A percentile compares a stretch with the other conserved stretches of the same genome.
These are phyloP conservation scores for Colletotrichum magnum DNA, from an alignment of 2,329 filamentous ascomycete species.

Conservation along the genomic window DNA sequence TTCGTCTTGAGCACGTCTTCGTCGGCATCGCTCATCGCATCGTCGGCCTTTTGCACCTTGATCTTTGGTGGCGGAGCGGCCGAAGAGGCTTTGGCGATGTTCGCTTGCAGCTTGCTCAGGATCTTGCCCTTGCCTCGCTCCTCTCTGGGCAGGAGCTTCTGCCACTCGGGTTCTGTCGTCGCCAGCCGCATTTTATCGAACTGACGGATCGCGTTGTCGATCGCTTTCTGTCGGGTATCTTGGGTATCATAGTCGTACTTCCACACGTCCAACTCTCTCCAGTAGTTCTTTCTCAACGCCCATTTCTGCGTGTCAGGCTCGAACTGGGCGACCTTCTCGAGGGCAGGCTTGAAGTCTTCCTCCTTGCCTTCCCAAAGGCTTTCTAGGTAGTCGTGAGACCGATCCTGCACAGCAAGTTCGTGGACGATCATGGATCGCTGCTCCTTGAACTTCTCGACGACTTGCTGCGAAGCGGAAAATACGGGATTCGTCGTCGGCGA, in stretches of 20 bases:
- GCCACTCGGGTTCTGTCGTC: constrained; percentile 71
- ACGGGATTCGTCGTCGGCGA: constrained; percentile 68
- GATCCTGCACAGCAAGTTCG: constrained; percentile 70
- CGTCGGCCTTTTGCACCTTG: constrained; percentile 66
- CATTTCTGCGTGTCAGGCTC: constrained; percentile 65
- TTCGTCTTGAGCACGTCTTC: constrained; percentile 52
- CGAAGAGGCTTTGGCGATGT: constrained; percentile 66
- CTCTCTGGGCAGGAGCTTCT: constrained; percentile 69
- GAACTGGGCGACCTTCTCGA: constrained; percentile 72
- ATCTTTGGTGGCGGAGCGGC: constrained; percentile 62
- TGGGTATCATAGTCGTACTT: constrained; percentile 69
- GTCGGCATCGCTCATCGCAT: constrained; percentile 51
- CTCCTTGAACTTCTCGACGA: constrained; percentile 67
- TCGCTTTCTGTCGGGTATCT: constrained; percentile 70
- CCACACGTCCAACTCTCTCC: constrained; percentile 76
- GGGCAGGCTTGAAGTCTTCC: constrained; percentile 66
- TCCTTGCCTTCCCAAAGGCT: constrained; percentile 66
- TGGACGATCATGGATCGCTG: constrained; percentile 70
- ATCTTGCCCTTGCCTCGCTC: constrained; percentile 73
- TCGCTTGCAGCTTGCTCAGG: constrained; percentile 73
- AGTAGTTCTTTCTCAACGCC: constrained; percentile 69
- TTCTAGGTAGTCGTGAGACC: constrained; percentile 63
- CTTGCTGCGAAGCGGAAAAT: constrained; percentile 65
- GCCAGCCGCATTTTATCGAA: constrained; percentile 73
- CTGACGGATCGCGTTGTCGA: constrained; percentile 72